Evolutionary conservation across 1,139 yeast genomes (phyloP).

Genomic region (Geotrichum citri-aurantii): DNA sequence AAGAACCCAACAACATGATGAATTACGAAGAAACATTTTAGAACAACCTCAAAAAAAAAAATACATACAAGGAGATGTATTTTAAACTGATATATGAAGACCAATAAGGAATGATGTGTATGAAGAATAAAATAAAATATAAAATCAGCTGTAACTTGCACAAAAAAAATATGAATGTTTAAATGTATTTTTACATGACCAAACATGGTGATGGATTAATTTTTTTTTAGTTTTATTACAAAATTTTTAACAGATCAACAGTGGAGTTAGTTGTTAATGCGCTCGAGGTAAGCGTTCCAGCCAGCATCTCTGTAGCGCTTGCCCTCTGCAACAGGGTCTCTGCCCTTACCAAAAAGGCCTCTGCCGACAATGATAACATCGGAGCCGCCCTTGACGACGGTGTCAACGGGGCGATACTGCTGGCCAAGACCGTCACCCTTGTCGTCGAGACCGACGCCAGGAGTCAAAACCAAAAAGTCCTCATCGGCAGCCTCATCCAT

Average conservation of each 20-base stretch:
- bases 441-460: slow-evolving; percentile 97
- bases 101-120: not conserved
- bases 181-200: not conserved
- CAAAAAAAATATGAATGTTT: not conserved
- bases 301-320: slow-evolving; percentile 87
- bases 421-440: slow-evolving; percentile 97
- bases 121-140: not conserved
- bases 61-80: not conserved
- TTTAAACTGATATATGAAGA: not conserved
- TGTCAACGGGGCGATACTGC: slow-evolving; percentile 88
- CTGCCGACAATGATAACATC: slow-evolving; percentile 96
- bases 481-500: slow-evolving; percentile 66
- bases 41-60: not conserved
- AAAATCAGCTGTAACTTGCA: not conserved
- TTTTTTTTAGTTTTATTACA: too few species aligned
- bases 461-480: slow-evolving; percentile 95
- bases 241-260: too few species aligned
- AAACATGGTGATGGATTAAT: too few species aligned
- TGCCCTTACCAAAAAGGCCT: slow-evolving; percentile 91
- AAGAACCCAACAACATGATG: not conserved
- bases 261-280: not conserved
- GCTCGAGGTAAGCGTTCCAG: slow-evolving; percentile 67
- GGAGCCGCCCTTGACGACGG: slow-evolving; percentile 75
- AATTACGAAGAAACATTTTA: not conserved
- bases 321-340: slow-evolving; percentile 86